Evolutionary conservation across 2,329 filamentous ascomycete species (phyloP).

Genomic region (Aspergillus sp.): DNA sequence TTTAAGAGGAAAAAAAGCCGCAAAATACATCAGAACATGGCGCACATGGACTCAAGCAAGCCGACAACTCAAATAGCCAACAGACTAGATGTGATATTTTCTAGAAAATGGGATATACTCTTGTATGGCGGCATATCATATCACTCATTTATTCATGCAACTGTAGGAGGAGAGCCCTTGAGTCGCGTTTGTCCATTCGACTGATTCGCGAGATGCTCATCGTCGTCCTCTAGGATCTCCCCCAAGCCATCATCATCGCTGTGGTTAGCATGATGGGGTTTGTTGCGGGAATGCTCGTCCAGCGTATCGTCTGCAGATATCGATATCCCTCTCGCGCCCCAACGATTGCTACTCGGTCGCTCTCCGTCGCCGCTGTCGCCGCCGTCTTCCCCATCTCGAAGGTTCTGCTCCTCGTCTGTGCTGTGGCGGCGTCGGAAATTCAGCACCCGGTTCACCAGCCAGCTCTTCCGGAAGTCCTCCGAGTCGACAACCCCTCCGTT

Average conservation of each 20-base stretch:
- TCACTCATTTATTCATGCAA: background rate
- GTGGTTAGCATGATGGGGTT: conserved; percentile 8
- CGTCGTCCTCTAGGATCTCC: conserved; percentile 22
- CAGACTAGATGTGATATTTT: background rate
- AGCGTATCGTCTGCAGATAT: conserved; percentile 57
- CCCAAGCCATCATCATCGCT: conserved; percentile 13
- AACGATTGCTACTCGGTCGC: conserved; percentile 42
- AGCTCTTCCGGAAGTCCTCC: conserved; percentile 81
- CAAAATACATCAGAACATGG: background rate
- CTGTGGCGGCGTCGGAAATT: conserved; percentile 45
- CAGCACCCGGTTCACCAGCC: conserved; percentile 76
- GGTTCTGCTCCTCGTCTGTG: conserved; percentile 38
- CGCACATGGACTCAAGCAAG: background rate
- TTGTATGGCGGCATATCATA: background rate
- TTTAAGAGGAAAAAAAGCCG: background rate
- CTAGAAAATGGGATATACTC: background rate
- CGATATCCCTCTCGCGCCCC: conserved; percentile 58
- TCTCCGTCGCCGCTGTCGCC: conserved; percentile 20
- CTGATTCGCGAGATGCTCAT: conserved; percentile 8
- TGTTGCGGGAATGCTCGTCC: conserved; percentile 20
- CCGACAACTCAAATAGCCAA: background rate
- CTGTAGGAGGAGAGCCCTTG: conserved; percentile 7
- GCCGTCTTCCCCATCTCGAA: conserved; percentile 29
- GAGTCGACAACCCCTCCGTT: conserved; percentile 84
- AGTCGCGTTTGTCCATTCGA: conserved; percentile 2